Conservation (phyloP, 2,329 filamentous ascomycete species). For the Talaromyces sp. region DNA sequence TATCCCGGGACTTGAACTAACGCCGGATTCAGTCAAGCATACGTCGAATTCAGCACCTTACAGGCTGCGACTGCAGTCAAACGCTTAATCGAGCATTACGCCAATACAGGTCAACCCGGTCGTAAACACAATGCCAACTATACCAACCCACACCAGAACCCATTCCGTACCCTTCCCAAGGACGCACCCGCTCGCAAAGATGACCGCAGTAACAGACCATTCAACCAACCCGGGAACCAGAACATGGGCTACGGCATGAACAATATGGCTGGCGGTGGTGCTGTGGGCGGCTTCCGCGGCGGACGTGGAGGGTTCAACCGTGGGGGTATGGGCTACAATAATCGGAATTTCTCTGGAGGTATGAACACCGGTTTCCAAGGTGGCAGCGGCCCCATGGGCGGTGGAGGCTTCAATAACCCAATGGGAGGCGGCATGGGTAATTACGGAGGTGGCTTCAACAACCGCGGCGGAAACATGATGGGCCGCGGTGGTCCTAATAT, state of each 20-base stretch:
- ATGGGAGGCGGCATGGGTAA: constrained; percentile 50
- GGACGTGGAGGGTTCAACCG: constrained; percentile 46
- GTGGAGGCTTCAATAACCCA: constrained; percentile 48
- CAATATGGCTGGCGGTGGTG: constrained; percentile 23
- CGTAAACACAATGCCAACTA: constrained; percentile 70
- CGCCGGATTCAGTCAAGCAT: constrained; percentile 57
- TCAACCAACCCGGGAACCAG: constrained; percentile 35
- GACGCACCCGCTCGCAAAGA: constrained; percentile 71
- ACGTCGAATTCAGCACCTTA: constrained; percentile 75
- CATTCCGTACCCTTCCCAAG: constrained; percentile 86
- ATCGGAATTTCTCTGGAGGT: constrained; percentile 45
- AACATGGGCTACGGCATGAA: constrained; percentile 40
- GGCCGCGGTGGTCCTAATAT: constrained; percentile 52
- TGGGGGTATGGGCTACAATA: constrained; percentile 47
- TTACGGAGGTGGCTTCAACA: constrained; percentile 43
- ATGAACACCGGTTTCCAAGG: constrained; percentile 36
- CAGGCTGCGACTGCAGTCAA: constrained; percentile 84
- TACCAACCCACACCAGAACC: constrained; percentile 71
- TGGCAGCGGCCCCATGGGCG: constrained; percentile 38
- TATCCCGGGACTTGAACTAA: not conserved
- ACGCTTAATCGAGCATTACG: constrained; percentile 66
- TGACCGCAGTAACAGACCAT: constrained; percentile 49
- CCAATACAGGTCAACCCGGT: constrained; percentile 50
- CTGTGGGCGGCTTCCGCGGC: constrained; percentile 50
- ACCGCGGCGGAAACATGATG: constrained; percentile 52